Evolutionary conservation across 1,284 basidiomycete genomes (phyloP).

Genomic region (Ceratobasidium sp.): DNA sequence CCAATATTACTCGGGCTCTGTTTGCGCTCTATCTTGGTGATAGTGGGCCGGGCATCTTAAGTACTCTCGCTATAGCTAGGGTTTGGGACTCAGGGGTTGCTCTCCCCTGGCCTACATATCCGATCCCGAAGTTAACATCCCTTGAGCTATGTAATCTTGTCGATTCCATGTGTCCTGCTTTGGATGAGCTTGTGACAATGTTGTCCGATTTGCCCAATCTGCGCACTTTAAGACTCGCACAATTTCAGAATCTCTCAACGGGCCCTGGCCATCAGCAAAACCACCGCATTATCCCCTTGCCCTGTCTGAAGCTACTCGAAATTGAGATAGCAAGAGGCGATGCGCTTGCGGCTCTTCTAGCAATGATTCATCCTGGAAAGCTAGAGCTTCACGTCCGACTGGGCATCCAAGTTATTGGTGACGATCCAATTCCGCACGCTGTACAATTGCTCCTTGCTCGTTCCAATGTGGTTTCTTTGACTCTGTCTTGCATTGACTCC

Average conservation of each 20-base stretch:
- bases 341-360: neutral
- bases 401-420: neutral
- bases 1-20: no score
- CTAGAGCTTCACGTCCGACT: neutral
- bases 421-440: neutral
- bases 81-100: no score
- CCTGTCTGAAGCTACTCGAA: neutral
- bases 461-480: neutral
- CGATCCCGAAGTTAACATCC: no score
- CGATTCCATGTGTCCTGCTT: no score
- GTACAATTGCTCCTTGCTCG: neutral
- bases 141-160: no score
- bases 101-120: no score
- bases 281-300: neutral
- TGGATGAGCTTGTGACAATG: no score
- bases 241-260: neutral
- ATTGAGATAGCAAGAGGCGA: neutral
- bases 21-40: no score
- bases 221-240: no score
- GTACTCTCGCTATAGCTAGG: no score
- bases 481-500: neutral
- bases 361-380: neutral
- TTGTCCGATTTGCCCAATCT: no score
- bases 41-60: no score
- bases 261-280: neutral